Evolutionary conservation across 2,329 filamentous ascomycete genomes (phyloP), one percentile per base, ranked within the genome.

Genomic region (Pestalotiopsis sp.): DNA sequence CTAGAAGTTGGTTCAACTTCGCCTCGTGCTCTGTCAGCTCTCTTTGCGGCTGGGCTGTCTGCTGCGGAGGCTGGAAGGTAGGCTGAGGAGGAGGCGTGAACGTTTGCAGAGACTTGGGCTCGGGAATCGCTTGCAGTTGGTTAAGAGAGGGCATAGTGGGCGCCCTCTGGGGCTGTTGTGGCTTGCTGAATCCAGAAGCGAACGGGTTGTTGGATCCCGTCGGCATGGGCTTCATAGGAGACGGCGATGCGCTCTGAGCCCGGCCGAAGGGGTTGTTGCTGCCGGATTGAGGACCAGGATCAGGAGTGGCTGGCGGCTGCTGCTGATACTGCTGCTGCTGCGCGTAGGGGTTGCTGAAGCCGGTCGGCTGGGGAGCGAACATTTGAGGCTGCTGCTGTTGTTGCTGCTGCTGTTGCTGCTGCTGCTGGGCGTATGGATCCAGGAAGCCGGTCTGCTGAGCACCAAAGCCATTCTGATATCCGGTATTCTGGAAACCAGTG

Each of bases 191-290:
- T n/a, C 91, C 87, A 13, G 88, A 85, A 30, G 96, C 95, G 76
- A 99, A 99, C 2, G 96, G 96, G 78, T 99, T 99, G 84, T 99
- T 99, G 17, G 96, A 98, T 61, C 96, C 96, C 2, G 96, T 99
- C 3, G 93, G 91, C 77, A 94, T 92, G 4, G 94, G 92, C 77
- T 92, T 91, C 70, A 98, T 81, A 1, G 90, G 81, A 65, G 92
- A 86, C 64, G 89, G 83, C 58, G 81, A 78, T 68, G 88, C 84
- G 70, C 87, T 87, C 69, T 81, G 84, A 69, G 80, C 80, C 71
- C 84, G 85, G 73, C 84, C 86, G 93, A 95, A 99, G 0, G 96
- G 96, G 78, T 99, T 99, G 82, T 98, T 97, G 79, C 89, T 97
- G 44, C 94, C 94, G 26, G 94, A 85, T 70, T 93, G 91, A 22